Percentiles rank a stretch among this genome's conserved stretches.
phyloP scores from a whole-genome alignment of 352 stramenopile genomes.

The Phytopythium cucurbitacearum region DNA sequence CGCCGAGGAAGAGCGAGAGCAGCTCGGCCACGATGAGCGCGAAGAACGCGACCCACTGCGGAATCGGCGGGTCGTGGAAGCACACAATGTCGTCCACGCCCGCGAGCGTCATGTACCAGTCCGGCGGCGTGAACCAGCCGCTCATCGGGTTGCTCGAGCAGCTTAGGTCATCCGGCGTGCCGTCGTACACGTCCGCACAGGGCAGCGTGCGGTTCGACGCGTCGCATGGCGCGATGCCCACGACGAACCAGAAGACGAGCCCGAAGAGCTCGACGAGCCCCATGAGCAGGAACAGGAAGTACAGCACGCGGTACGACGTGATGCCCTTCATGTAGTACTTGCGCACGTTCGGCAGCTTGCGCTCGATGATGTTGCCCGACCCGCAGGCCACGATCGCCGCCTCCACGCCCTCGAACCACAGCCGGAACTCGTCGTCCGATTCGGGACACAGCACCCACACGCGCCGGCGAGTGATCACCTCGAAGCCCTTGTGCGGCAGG shows the following conservation, averaged over 20 bases:
- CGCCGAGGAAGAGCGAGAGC: constrained; percentile 60
- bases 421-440: constrained; percentile 77
- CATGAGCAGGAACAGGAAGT: constrained; percentile 73
- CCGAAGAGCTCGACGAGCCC: constrained; percentile 68
- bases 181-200: constrained; percentile 59
- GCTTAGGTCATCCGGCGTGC: constrained; percentile 51
- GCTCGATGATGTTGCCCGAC: constrained; percentile 82
- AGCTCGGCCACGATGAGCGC: constrained; percentile 60
- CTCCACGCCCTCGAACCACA: constrained; percentile 84
- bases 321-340: constrained; percentile 90
- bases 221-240: constrained; percentile 76
- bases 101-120: constrained; percentile 74
- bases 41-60: constrained; percentile 83
- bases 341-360: constrained; percentile 82
- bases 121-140: constrained; percentile 56
- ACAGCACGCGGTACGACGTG: constrained; percentile 68
- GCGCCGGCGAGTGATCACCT: constrained; percentile 75
- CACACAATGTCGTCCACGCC: constrained; percentile 72
- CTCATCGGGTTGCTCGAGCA: constrained; percentile 53
- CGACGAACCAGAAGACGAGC: constrained; percentile 76
- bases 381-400: constrained; percentile 65
- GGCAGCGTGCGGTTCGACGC: constrained; percentile 30
- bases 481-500: constrained; percentile 64
- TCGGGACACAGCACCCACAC: constrained; percentile 86
- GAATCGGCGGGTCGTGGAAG: constrained; percentile 69